phyloP scores from a whole-genome alignment of 345 rosid genomes.

The Camelina laxa region DNA sequence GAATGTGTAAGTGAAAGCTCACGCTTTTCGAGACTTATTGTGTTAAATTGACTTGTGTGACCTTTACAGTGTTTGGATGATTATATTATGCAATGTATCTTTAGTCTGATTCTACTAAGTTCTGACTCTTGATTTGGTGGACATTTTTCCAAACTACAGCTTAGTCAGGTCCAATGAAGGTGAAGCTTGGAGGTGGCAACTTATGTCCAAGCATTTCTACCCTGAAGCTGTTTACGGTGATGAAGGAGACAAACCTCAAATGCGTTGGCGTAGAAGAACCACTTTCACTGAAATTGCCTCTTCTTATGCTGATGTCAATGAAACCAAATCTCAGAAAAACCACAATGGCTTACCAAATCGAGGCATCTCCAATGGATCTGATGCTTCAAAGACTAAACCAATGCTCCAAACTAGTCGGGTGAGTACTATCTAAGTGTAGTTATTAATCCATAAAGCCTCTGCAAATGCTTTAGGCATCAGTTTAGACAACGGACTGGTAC shows the following conservation, averaged over 20 bases:
- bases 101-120: not conserved
- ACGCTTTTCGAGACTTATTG: not conserved
- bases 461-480: slow-evolving; percentile 13
- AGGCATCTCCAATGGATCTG: slow-evolving; percentile 29
- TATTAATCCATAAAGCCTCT: slow-evolving; percentile 13
- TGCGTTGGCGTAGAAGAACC: slow-evolving; percentile 77
- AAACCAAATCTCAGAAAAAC: slow-evolving; percentile 33
- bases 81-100: not conserved
- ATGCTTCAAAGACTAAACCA: slow-evolving; percentile 28
- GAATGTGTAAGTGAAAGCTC: slow-evolving; percentile 56
- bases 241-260: slow-evolving; percentile 57
- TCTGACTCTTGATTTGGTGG: slow-evolving; percentile 22
- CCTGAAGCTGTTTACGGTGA: slow-evolving; percentile 78
- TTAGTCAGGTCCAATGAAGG: slow-evolving; percentile 57
- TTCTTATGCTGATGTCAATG: slow-evolving; percentile 32
- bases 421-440: slow-evolving; percentile 26
- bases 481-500: slow-evolving; percentile 7
- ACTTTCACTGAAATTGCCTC: slow-evolving; percentile 51
- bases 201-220: slow-evolving; percentile 68
- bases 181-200: slow-evolving; percentile 59
- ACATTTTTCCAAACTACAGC: slow-evolving; percentile 49
- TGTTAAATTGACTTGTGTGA: not conserved
- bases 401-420: slow-evolving; percentile 28
- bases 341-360: slow-evolving; percentile 23
- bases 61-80: not conserved